Conservation (phyloP, 768 basidiomycete species). For the Scleroderma citrinum region DNA sequence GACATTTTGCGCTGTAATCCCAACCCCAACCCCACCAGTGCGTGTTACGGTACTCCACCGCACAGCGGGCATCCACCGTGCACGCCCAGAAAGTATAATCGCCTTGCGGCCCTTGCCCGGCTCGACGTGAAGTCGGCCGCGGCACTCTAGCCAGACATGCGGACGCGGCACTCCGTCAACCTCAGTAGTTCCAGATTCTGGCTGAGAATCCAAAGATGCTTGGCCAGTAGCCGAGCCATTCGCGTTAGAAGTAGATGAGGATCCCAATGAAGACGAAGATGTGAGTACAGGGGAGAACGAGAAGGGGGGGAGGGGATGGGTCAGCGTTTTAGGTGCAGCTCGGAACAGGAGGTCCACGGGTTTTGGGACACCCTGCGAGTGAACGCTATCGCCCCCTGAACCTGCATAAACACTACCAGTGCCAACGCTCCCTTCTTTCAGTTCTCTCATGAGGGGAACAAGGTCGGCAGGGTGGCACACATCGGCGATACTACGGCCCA, state of each 20-base stretch:
- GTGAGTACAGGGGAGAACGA: not conserved
- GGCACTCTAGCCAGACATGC: constrained; percentile 88
- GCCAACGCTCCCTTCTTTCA: constrained; percentile 55
- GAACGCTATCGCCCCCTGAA: constrained; percentile 1
- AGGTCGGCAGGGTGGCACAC: constrained; percentile 87
- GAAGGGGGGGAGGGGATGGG: constrained; percentile 2
- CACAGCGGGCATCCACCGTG: constrained; percentile 57
- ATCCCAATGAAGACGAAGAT: not conserved
- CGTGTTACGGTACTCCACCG: constrained; percentile 52
- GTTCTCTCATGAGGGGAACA: constrained; percentile 84
- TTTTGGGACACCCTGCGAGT: constrained; percentile 32
- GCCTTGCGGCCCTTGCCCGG: constrained; percentile 93
- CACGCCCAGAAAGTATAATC: constrained; percentile 82
- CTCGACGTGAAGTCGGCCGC: constrained; percentile 87
- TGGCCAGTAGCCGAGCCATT: not conserved
- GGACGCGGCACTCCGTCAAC: constrained; percentile 14
- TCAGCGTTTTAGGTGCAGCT: constrained; percentile 52
- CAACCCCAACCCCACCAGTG: constrained; percentile 41
- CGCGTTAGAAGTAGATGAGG: too few species aligned
- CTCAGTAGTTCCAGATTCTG: not conserved
- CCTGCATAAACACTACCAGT: constrained; percentile 11
- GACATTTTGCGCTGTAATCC: not conserved
- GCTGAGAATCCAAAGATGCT: not conserved
- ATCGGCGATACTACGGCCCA: constrained; percentile 72
- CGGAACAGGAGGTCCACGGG: constrained; percentile 84